Conservation (phyloP, 23 red algal species). For the Agarophyton chilense region DNA sequence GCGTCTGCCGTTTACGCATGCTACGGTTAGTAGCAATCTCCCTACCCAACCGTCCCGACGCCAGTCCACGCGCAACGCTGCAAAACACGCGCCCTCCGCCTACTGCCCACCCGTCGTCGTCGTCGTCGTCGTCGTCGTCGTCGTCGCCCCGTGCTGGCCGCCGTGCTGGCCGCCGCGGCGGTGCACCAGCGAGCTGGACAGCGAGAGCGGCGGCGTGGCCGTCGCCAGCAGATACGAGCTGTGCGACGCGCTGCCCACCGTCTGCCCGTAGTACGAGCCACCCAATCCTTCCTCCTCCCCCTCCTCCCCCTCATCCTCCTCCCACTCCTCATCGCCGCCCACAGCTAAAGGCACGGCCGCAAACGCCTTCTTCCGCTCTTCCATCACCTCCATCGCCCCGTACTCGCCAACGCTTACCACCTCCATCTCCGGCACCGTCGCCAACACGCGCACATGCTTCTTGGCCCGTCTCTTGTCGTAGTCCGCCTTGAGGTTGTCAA, state of each 20-base stretch:
- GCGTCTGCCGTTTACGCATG: too few species aligned
- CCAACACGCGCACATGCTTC: neutral
- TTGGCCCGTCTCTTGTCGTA: slow-evolving; percentile 14
- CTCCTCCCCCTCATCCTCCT: neutral
- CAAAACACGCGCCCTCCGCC: too few species aligned
- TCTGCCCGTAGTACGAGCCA: slow-evolving; percentile 25
- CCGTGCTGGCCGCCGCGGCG: neutral
- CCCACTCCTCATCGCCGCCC: neutral
- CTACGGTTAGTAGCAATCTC: too few species aligned
- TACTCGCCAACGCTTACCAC: neutral
- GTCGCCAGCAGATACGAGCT: slow-evolving; percentile 24
- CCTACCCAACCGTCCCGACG: too few species aligned
- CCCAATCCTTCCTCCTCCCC: neutral
- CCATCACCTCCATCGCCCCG: neutral
- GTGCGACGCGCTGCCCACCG: slow-evolving; percentile 34
- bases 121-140: too few species aligned
- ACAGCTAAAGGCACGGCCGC: neutral
- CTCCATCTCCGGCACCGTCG: neutral
- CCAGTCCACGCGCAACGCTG: too few species aligned
- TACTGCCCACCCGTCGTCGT: neutral
- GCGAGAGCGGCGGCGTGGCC: slow-evolving; percentile 22
- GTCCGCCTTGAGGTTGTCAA: slow-evolving; percentile 43
- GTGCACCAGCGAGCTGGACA: neutral
- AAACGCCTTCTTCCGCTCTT: neutral
- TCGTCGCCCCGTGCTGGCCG: too few species aligned